phyloP scores from a whole-genome alignment of 2,329 filamentous ascomycete genomes.

The Metarhizium sp. region DNA sequence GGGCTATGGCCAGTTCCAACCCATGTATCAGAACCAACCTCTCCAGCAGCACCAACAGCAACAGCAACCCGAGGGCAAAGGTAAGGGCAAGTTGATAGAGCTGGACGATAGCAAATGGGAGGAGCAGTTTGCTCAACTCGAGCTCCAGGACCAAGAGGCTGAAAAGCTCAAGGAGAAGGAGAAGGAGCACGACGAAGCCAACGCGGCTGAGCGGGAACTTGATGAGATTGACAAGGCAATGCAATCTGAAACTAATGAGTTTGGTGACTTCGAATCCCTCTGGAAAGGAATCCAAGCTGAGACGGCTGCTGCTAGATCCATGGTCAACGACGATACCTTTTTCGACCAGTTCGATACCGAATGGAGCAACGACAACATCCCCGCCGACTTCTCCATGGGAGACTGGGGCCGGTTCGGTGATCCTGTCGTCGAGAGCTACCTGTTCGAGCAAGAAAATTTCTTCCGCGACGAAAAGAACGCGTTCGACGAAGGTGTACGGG shows the following conservation, averaged over 20 bases:
- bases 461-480: constrained; percentile 75
- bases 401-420: constrained; percentile 61
- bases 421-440: constrained; percentile 76
- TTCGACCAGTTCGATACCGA: constrained; percentile 65
- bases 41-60: constrained; percentile 33
- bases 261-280: constrained; percentile 83
- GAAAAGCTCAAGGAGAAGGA: constrained; percentile 40
- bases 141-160: constrained; percentile 48
- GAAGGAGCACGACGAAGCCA: constrained; percentile 47
- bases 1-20: constrained; percentile 39
- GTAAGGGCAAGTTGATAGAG: constrained; percentile 90
- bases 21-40: constrained; percentile 36
- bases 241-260: constrained; percentile 64
- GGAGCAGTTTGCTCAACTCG: constrained; percentile 86
- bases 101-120: constrained; percentile 94
- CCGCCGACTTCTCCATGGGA: constrained; percentile 52
- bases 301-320: constrained; percentile 57
- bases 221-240: constrained; percentile 69
- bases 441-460: constrained; percentile 91
- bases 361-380: constrained; percentile 55
- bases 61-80: constrained; percentile 47
- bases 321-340: constrained; percentile 56
- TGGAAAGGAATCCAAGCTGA: constrained; percentile 77
- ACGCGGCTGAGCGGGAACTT: constrained; percentile 75
- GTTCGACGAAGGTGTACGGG: constrained; percentile 86